Percentiles rank a stretch among this genome's conserved stretches.
phyloP scores from a whole-genome alignment of 495 filamentous ascomycete genomes.

The Glonium stellatum region DNA sequence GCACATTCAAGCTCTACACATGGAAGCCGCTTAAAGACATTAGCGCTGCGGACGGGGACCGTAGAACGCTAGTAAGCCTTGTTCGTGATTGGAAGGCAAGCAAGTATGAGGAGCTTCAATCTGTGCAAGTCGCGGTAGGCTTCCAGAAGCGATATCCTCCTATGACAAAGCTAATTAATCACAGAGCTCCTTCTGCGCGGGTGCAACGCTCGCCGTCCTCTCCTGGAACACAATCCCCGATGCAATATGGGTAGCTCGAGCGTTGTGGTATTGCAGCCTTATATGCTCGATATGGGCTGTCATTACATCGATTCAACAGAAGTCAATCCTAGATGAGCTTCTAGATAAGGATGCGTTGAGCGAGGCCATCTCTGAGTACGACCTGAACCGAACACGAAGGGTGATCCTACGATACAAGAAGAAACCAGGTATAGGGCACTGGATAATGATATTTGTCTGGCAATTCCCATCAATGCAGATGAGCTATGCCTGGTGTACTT shows the following conservation, averaged over 20 bases:
- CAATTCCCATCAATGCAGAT: slow-evolving; percentile 23
- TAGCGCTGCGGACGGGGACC: slow-evolving; percentile 6
- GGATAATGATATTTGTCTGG: slow-evolving; percentile 24
- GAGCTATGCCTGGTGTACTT: slow-evolving; percentile 23
- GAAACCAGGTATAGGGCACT: slow-evolving; percentile 17
- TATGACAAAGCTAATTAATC: background rate
- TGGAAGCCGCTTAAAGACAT: slow-evolving; percentile 20
- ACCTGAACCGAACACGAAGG: slow-evolving; percentile 12
- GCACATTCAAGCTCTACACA: slow-evolving; percentile 25
- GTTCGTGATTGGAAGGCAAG: slow-evolving; percentile 16
- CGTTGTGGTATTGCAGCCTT: slow-evolving; percentile 19
- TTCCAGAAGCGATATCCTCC: background rate
- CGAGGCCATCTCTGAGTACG: slow-evolving; percentile 7
- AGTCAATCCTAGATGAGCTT: slow-evolving; percentile 21
- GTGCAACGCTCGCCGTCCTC: slow-evolving; percentile 15
- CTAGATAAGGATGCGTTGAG: slow-evolving; percentile 12
- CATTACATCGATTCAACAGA: slow-evolving; percentile 22
- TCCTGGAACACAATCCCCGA: slow-evolving; percentile 11
- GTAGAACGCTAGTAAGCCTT: background rate
- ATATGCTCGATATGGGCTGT: slow-evolving; percentile 23
- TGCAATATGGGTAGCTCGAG: slow-evolving; percentile 13
- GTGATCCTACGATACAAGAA: slow-evolving; percentile 19
- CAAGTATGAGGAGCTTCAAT: slow-evolving; percentile 24
- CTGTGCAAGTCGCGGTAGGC: slow-evolving; percentile 24
- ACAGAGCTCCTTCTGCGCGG: slow-evolving; percentile 22